These are phyloP conservation scores for Sporothrix euskadiensis DNA, from an alignment of 2,329 filamentous ascomycete species.

Conservation along the genomic window DNA sequence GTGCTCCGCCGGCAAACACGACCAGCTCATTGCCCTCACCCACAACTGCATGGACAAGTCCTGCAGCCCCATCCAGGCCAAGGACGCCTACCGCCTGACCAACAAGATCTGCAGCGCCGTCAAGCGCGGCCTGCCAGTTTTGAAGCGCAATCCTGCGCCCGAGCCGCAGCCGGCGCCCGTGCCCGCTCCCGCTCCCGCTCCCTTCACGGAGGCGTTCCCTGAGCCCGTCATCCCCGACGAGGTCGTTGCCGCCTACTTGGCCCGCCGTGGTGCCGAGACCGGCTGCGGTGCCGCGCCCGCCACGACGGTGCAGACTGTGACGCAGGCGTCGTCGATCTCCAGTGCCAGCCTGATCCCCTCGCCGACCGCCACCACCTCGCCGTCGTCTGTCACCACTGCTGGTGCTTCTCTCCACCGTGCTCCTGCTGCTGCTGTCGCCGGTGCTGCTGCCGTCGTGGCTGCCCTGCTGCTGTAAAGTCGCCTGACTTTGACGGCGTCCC, in stretches of 20 bases:
- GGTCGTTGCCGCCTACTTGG: constrained; percentile 1
- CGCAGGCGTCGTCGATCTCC: constrained; percentile 18
- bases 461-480: constrained; percentile 22
- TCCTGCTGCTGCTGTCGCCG: neutral
- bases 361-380: constrained; percentile 6
- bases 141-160: neutral
- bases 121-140: constrained; percentile 7
- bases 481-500: too few species aligned
- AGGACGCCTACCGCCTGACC: constrained; percentile 11
- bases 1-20: constrained; percentile 25
- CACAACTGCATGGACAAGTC: constrained; percentile 30
- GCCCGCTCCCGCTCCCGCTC: neutral
- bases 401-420: constrained; percentile 20
- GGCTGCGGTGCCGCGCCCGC: constrained; percentile 11
- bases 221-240: neutral
- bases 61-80: constrained; percentile 21
- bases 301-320: neutral
- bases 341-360: neutral
- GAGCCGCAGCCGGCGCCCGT: neutral
- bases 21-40: constrained; percentile 26
- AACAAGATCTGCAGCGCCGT: constrained; percentile 25
- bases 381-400: constrained; percentile 26
- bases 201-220: neutral
- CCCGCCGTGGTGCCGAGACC: constrained; percentile 5
- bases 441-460: constrained; percentile 20